Evolutionary conservation across 2,329 filamentous ascomycete species (phyloP).

Genomic region (Cercospora beticola): DNA sequence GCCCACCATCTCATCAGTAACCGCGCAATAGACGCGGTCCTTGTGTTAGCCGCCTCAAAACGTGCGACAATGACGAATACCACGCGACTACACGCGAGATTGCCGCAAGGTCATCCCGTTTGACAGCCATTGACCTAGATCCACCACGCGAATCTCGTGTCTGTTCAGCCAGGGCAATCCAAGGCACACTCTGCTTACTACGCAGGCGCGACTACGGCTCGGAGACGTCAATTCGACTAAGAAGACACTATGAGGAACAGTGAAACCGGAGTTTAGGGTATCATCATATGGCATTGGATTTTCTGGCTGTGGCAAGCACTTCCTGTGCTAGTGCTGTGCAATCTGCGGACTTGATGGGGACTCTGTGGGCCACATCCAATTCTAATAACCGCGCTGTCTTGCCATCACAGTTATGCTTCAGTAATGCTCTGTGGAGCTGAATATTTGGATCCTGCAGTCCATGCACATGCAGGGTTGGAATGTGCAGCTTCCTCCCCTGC

Average conservation of each 20-base stretch:
- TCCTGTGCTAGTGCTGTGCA: slow-evolving; percentile 7
- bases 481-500: slow-evolving; percentile 42
- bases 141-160: neutral
- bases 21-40: neutral
- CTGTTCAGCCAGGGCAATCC: neutral
- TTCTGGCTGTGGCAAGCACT: slow-evolving; percentile 4
- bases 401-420: slow-evolving; percentile 56
- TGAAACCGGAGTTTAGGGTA: neutral
- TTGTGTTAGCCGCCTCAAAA: neutral
- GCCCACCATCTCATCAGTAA: neutral
- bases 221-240: neutral
- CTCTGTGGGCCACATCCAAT: slow-evolving; percentile 67
- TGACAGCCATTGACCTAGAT: neutral
- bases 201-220: neutral
- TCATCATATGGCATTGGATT: slow-evolving; percentile 2
- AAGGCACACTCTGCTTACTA: neutral
- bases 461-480: slow-evolving; percentile 65
- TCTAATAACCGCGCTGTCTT: slow-evolving; percentile 57
- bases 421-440: slow-evolving; percentile 53
- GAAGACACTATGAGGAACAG: neutral
- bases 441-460: slow-evolving; percentile 59
- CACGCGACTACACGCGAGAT: neutral
- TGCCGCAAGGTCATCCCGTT: neutral
- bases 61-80: neutral
- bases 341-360: slow-evolving; percentile 64